Conservation (phyloP, 2,329 filamentous ascomycete genomes). For the Fragosphaeria purpurea region DNA sequence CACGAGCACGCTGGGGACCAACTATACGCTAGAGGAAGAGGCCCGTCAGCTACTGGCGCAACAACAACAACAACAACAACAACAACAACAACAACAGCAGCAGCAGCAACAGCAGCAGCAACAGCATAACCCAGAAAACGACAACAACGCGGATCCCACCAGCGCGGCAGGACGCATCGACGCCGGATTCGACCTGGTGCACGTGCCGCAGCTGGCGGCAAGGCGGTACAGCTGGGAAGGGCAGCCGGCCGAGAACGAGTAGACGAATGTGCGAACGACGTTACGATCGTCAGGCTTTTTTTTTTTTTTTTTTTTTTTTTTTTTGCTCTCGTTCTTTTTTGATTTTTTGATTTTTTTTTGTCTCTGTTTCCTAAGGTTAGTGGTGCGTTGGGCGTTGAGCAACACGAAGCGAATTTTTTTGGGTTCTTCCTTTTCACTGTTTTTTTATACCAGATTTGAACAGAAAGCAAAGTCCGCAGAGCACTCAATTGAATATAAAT, state of each 20-base stretch:
- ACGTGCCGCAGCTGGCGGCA: slow-evolving; percentile 40
- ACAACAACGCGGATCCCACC: slow-evolving; percentile 15
- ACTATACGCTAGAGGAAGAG: slow-evolving; percentile 47
- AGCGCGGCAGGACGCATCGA: slow-evolving; percentile 30
- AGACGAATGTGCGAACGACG: too few species aligned
- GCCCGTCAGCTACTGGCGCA: slow-evolving; percentile 21
- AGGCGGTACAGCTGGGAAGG: slow-evolving; percentile 44
- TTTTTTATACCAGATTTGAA: too few species aligned
- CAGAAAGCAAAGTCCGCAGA: too few species aligned
- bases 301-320: too few species aligned
- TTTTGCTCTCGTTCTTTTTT: too few species aligned
- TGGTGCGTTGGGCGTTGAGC: too few species aligned
- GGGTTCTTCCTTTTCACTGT: too few species aligned
- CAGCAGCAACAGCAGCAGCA: slow-evolving; percentile 11
- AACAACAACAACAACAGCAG: slow-evolving; percentile 14
- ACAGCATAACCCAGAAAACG: slow-evolving; percentile 11
- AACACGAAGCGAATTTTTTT: too few species aligned
- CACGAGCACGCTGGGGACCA: slow-evolving; percentile 43
- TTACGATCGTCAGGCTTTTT: too few species aligned
- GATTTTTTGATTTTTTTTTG: too few species aligned
- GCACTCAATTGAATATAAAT: too few species aligned
- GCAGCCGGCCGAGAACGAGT: slow-evolving; percentile 8
- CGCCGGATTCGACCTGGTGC: slow-evolving; percentile 33
- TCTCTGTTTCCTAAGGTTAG: too few species aligned
- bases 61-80: slow-evolving; percentile 12